Evolutionary conservation across 108 stramenopile species (phyloP).

Genomic region (Cyclotella cryptica): DNA sequence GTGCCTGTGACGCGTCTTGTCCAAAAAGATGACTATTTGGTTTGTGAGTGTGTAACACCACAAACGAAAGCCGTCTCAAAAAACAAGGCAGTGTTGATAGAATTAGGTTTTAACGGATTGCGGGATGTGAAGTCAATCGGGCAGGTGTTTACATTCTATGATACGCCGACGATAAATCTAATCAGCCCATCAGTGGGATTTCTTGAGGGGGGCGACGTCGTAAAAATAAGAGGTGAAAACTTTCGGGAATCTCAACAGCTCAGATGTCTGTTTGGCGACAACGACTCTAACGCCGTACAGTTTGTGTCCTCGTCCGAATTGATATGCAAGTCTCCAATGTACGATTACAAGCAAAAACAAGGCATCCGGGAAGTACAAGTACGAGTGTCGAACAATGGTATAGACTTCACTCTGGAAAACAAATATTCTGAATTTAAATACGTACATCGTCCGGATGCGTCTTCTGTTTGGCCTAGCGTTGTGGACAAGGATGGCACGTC

Average conservation of each 20-base stretch:
- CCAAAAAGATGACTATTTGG: background rate
- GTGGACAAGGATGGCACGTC: constrained; percentile 28
- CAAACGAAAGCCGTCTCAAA: background rate
- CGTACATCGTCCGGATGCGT: constrained; percentile 41
- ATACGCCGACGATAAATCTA: constrained; percentile 7
- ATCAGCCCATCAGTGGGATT: constrained; percentile 37
- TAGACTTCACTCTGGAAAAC: constrained; percentile 41
- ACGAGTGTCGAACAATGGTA: constrained; percentile 51
- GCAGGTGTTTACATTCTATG: constrained; percentile 40
- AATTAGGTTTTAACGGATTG: constrained; percentile 28
- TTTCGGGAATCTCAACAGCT: constrained; percentile 30
- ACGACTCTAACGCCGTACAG: constrained; percentile 10
- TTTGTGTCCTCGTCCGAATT: constrained; percentile 32
- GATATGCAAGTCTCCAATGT: constrained; percentile 26
- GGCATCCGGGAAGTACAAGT: too few relatives aligned
- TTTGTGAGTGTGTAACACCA: constrained; percentile 32
- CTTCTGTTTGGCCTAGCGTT: constrained; percentile 18
- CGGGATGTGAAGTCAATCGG: constrained; percentile 31
- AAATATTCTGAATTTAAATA: constrained; percentile 27
- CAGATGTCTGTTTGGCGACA: constrained; percentile 43
- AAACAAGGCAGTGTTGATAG: constrained; percentile 25
- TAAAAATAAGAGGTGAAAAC: constrained; percentile 20
- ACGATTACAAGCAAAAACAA: too few relatives aligned
- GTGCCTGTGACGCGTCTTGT: constrained; percentile 6
- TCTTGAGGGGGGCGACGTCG: constrained; percentile 46